Evolutionary conservation across 2,329 filamentous ascomycete genomes (phyloP).

Genomic region (Fusarium nodosum): DNA sequence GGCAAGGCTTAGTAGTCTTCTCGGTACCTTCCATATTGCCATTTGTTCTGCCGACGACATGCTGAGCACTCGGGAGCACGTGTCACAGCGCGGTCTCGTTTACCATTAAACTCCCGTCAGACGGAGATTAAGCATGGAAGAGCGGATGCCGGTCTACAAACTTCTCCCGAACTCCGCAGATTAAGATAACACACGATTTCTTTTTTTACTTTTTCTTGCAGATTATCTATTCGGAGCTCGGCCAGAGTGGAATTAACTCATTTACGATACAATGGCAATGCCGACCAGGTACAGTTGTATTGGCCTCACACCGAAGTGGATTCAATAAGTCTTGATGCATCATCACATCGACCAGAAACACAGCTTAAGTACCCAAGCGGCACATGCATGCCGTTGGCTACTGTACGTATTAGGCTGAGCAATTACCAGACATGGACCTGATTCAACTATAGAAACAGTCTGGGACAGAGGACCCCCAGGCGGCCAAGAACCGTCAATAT

Average conservation of each 20-base stretch:
- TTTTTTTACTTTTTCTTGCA: not conserved
- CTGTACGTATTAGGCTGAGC: constrained; percentile 6
- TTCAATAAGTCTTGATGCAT: constrained; percentile 13
- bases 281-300: not conserved
- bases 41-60: constrained; percentile 14
- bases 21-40: constrained; percentile 20
- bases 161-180: constrained; percentile 2
- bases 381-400: constrained; percentile 6
- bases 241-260: constrained; percentile 11
- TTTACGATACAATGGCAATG: constrained; percentile 5
- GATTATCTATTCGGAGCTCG: constrained; percentile 16
- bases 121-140: constrained; percentile 2
- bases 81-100: constrained; percentile 14
- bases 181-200: not conserved
- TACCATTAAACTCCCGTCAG: constrained; percentile 7
- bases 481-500: constrained; percentile 33
- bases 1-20: not conserved
- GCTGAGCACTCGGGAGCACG: constrained; percentile 20
- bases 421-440: constrained; percentile 2
- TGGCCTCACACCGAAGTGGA: constrained; percentile 22
- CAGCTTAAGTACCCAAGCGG: constrained; percentile 7
- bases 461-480: not conserved
- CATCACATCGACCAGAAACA: constrained; percentile 23
- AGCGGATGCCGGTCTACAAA: not conserved
- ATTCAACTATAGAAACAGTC: constrained; percentile 11